phyloP scores from a whole-genome alignment of 2,329 filamentous ascomycete species.

The Alternaria tenuissima region DNA sequence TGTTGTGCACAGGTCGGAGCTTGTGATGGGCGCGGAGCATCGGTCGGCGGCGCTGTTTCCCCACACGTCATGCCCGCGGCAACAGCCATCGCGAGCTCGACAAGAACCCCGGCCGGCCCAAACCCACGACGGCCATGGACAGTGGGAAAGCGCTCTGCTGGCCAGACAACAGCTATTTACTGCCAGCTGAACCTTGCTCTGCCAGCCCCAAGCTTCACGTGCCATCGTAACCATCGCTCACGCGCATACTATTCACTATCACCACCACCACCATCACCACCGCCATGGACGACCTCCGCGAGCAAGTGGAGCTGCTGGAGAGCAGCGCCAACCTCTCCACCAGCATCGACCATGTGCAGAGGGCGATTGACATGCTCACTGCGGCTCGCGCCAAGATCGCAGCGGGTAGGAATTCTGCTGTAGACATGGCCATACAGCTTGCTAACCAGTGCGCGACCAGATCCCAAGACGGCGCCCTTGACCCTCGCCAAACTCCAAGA shows the following conservation, averaged over 20 bases:
- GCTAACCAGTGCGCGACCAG: conserved; percentile 51
- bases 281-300: conserved; percentile 71
- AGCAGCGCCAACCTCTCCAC: conserved; percentile 73
- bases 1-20: conserved; percentile 4
- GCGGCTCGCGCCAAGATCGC: conserved; percentile 77
- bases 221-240: conserved; percentile 15
- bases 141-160: conserved; percentile 24
- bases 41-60: conserved; percentile 12
- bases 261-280: conserved; percentile 42
- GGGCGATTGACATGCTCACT: conserved; percentile 79
- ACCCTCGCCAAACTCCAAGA: conserved; percentile 86
- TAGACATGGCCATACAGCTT: background rate
- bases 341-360: conserved; percentile 81
- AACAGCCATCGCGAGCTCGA: conserved; percentile 18
- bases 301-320: conserved; percentile 76
- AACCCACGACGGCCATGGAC: conserved; percentile 35
- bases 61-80: conserved; percentile 36
- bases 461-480: conserved; percentile 74
- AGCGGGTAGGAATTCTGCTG: conserved; percentile 57
- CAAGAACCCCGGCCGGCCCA: conserved; percentile 21
- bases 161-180: conserved; percentile 23
- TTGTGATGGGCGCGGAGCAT: conserved; percentile 3
- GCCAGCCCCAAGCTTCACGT: background rate
- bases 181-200: background rate
- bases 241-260: conserved; percentile 8